Conservation (phyloP, 2,329 filamentous ascomycete species). For the Lasiodiplodia citricola region DNA sequence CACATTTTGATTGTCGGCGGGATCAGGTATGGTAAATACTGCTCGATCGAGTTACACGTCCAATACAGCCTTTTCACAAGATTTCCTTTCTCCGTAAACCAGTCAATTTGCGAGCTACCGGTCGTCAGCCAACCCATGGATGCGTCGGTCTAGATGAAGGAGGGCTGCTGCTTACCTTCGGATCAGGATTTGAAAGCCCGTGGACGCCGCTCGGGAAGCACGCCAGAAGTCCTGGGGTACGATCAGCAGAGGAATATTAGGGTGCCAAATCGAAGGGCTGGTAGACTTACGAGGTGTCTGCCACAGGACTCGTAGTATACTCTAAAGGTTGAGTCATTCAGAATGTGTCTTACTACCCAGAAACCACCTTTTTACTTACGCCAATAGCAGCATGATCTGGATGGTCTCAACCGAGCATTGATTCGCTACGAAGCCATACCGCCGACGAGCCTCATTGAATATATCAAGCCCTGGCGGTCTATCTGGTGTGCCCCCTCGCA, state of each 20-base stretch:
- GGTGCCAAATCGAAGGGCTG: background rate
- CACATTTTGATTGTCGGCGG: background rate
- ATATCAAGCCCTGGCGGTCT: conserved; percentile 63
- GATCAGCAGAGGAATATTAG: background rate
- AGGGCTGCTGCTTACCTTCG: conserved; percentile 50
- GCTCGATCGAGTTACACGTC: conserved; percentile 63
- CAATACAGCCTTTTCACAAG: conserved; percentile 62
- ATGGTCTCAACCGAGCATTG: conserved; percentile 64
- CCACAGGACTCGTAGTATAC: conserved; percentile 62
- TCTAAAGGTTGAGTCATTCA: background rate
- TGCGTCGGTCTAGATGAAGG: conserved; percentile 28
- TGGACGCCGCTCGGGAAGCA: conserved; percentile 60
- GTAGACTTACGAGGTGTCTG: conserved; percentile 53
- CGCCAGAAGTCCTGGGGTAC: conserved; percentile 65
- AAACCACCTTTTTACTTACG: conserved; percentile 46
- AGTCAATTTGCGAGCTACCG: conserved; percentile 46
- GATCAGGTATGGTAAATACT: conserved; percentile 42
- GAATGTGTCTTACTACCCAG: background rate
- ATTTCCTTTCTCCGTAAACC: conserved; percentile 55
- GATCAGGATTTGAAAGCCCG: conserved; percentile 62
- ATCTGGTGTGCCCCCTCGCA: conserved; percentile 57
- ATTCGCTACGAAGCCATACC: conserved; percentile 63
- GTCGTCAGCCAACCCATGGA: background rate
- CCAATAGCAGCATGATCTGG: conserved; percentile 63
- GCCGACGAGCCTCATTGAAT: conserved; percentile 66